Conservation (phyloP, 768 basidiomycete genomes). For the Hericium alpestre region DNA sequence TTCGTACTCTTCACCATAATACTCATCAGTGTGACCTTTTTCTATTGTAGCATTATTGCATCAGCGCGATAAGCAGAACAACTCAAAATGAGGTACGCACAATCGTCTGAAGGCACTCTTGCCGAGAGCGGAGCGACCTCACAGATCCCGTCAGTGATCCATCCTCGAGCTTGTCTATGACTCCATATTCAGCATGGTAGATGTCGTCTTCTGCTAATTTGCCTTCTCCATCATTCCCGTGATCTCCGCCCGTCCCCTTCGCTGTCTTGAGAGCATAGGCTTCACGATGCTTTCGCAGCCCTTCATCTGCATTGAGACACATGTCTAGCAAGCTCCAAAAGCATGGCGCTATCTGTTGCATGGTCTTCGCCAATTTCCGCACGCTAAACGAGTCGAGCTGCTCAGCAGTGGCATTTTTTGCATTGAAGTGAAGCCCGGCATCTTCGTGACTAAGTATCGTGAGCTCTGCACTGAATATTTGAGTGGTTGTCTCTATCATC, state of each 20-base stretch:
- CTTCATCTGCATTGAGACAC: not conserved
- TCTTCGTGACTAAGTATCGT: not conserved
- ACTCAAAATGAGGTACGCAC: no score
- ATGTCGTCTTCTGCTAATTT: not conserved
- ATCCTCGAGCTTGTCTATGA: not conserved
- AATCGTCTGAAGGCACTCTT: not conserved
- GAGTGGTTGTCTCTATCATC: no score
- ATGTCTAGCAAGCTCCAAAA: not conserved
- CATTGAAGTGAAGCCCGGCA: not conserved
- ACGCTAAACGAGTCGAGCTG: not conserved
- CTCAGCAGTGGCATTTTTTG: not conserved
- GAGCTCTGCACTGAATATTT: no score
- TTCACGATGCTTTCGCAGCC: not conserved
- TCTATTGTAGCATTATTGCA: not conserved
- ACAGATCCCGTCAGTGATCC: not conserved
- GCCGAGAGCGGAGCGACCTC: not conserved
- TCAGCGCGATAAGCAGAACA: no score
- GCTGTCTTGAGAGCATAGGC: not conserved
- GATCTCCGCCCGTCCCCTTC: no score
- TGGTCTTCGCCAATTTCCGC: not conserved
- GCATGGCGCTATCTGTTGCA: not conserved
- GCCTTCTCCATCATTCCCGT: not conserved
- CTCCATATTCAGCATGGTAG: not conserved
- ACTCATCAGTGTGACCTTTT: not conserved
- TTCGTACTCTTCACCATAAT: constrained; percentile 13